Percentiles rank a stretch among this genome's conserved stretches.
These are phyloP conservation scores for Penicillium freii DNA, from an alignment of 2,329 filamentous ascomycete genomes.

Conservation along the genomic window DNA sequence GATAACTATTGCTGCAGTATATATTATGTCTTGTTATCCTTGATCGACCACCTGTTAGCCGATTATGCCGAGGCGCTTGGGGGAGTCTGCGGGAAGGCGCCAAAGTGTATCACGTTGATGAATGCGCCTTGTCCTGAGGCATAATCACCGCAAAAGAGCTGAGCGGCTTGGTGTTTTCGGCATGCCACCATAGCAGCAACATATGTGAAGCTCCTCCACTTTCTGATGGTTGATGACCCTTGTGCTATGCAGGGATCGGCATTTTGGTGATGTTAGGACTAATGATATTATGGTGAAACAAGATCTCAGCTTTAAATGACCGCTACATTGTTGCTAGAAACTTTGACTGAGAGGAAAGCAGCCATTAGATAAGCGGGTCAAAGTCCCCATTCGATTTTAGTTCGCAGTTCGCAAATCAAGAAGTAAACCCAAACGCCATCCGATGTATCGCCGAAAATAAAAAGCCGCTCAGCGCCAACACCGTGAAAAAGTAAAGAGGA, in stretches of 20 bases:
- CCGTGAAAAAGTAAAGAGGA: background rate
- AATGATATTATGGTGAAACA: background rate
- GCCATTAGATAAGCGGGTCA: too few species aligned
- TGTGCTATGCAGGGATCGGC: background rate
- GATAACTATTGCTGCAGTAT: background rate
- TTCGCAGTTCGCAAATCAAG: background rate
- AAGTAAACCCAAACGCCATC: background rate
- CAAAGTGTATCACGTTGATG: background rate
- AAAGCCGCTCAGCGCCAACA: slow-evolving; percentile 1
- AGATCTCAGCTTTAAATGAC: background rate
- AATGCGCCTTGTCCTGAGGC: background rate
- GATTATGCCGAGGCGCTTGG: background rate
- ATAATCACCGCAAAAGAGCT: background rate
- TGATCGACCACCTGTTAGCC: background rate
- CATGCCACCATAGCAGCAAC: background rate
- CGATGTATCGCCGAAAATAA: background rate
- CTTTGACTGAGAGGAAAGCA: background rate
- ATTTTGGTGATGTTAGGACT: background rate
- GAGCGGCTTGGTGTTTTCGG: background rate
- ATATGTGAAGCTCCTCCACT: background rate
- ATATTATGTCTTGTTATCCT: background rate
- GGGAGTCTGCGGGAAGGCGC: background rate
- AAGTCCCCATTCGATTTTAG: background rate
- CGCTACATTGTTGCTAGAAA: background rate
- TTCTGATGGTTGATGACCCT: background rate